These are phyloP conservation scores for Agaricus sinodeliciosus DNA, from an alignment of 768 basidiomycete species.

Conservation along the genomic window DNA sequence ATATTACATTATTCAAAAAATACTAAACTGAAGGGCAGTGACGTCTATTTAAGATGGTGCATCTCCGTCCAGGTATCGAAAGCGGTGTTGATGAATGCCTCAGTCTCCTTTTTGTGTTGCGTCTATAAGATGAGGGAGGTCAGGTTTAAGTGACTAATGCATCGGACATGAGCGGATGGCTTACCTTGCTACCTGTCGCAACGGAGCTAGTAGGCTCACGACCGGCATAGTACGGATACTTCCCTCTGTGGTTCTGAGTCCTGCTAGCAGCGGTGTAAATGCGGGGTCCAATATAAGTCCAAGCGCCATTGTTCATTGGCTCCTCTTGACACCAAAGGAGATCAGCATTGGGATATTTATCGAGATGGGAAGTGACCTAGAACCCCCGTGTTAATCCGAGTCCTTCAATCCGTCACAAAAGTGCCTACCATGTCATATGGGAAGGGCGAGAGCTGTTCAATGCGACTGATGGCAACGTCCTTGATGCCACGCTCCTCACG, in stretches of 20 bases:
- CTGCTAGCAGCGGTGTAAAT: constrained; percentile 90
- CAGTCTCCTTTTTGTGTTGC: constrained; percentile 90
- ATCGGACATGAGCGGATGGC: constrained; percentile 13
- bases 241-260: constrained; percentile 86
- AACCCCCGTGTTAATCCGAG: neutral
- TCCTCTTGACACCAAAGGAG: constrained; percentile 96
- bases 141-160: neutral
- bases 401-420: neutral
- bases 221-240: constrained; percentile 89
- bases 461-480: constrained; percentile 87
- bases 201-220: constrained; percentile 89
- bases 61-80: constrained; percentile 28
- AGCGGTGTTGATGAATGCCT: constrained; percentile 59
- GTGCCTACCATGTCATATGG: constrained; percentile 83
- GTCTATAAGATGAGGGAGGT: constrained; percentile 31
- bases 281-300: constrained; percentile 93
- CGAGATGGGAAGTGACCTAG: constrained; percentile 87
- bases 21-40: constrained; percentile 1
- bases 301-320: constrained; percentile 94
- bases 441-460: constrained; percentile 96
- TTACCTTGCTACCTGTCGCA: constrained; percentile 86
- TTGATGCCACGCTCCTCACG: constrained; percentile 88
- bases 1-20: constrained; percentile 5
- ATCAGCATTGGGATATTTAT: constrained; percentile 94
- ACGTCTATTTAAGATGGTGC: constrained; percentile 8